Conservation (phyloP, 2,329 filamentous ascomycete genomes). For the Trichoderma koningii region DNA sequence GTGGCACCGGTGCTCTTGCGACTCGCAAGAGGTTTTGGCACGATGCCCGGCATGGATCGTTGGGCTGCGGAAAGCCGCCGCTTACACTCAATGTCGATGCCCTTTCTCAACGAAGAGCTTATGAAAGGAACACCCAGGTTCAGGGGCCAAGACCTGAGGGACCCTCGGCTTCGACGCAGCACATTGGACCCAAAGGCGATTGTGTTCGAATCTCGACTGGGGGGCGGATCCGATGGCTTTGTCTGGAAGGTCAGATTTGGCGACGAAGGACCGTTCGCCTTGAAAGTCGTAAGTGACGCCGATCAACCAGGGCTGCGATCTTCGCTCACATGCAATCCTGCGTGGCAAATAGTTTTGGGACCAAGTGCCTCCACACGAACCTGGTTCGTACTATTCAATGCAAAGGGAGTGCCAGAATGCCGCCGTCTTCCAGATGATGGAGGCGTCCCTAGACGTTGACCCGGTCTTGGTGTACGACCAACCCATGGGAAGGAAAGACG, state of each 20-base stretch:
- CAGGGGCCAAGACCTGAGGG: neutral
- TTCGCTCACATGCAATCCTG: neutral
- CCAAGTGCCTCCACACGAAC: conserved; percentile 8
- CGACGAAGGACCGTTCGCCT: conserved; percentile 7
- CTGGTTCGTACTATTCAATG: conserved; percentile 19
- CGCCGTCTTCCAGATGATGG: conserved; percentile 26
- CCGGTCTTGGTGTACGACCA: conserved; percentile 15
- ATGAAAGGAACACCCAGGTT: conserved; percentile 4
- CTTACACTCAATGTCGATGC: neutral
- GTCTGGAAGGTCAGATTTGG: conserved; percentile 26
- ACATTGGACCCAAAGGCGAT: conserved; percentile 8
- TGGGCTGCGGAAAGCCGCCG: neutral
- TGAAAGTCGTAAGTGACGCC: conserved; percentile 23
- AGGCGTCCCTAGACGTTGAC: neutral
- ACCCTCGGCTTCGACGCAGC: conserved; percentile 21
- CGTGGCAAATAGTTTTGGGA: conserved; percentile 14
- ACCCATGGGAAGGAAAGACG: neutral
- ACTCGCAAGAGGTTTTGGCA: neutral
- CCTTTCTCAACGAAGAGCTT: conserved; percentile 3
- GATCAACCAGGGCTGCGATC: neutral
- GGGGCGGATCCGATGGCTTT: conserved; percentile 24
- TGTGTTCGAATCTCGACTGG: conserved; percentile 12
- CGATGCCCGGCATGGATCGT: neutral
- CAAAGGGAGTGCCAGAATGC: conserved; percentile 27
- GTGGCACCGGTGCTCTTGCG: neutral